These are phyloP conservation scores for Elaeagnus macrophylla DNA, from an alignment of 306 rosid species.

Conservation along the genomic window DNA sequence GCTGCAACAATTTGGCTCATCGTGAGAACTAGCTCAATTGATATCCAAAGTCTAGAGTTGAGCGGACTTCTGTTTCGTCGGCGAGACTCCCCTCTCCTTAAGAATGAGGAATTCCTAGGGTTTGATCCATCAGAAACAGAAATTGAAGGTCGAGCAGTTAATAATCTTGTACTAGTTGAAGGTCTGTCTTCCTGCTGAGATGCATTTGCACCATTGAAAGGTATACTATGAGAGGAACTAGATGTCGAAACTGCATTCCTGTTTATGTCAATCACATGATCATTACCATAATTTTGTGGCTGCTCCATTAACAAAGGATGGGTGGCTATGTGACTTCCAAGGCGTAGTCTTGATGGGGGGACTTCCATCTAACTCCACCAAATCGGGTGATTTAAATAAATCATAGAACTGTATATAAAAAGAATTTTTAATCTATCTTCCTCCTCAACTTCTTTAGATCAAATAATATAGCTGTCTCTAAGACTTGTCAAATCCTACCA, in stretches of 20 bases:
- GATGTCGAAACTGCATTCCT: constrained; percentile 38
- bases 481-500: constrained; percentile 8
- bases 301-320: constrained; percentile 58
- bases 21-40: constrained; percentile 72
- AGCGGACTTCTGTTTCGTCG: constrained; percentile 68
- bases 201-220: constrained; percentile 30
- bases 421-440: constrained; percentile 17
- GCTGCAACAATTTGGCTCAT: constrained; percentile 84
- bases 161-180: constrained; percentile 24
- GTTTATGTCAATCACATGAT: constrained; percentile 53
- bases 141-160: constrained; percentile 32
- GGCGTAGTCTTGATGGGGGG: constrained; percentile 37
- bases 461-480: constrained; percentile 15
- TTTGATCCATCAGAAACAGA: constrained; percentile 43
- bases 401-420: constrained; percentile 23
- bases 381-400: constrained; percentile 24
- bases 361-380: constrained; percentile 50
- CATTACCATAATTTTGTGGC: constrained; percentile 27
- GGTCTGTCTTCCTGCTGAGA: constrained; percentile 46
- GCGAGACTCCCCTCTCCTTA: constrained; percentile 66
- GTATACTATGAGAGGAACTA: constrained; percentile 40
- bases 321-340: constrained; percentile 36
- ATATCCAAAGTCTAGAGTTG: constrained; percentile 90
- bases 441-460: constrained; percentile 13
- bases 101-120: constrained; percentile 49